Percentiles rank a stretch among this genome's conserved stretches.
These are phyloP conservation scores for Globisporangium cylindrosporum DNA, from an alignment of 352 stramenopile genomes.

Conservation along the genomic window DNA sequence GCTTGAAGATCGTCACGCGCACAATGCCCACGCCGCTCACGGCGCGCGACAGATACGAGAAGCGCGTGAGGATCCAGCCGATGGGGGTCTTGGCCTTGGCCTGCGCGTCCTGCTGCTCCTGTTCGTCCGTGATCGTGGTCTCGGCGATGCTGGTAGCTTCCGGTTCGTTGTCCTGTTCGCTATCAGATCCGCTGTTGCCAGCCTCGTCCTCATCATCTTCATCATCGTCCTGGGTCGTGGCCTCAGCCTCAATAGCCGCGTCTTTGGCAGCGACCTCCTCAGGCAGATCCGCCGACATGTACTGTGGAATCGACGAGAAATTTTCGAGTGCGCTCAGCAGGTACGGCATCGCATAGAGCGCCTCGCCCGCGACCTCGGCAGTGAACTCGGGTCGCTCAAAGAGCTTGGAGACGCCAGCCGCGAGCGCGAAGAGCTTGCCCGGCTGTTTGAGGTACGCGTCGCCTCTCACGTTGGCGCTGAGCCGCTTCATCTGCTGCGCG, in stretches of 20 bases:
- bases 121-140: constrained; percentile 27
- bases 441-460: constrained; percentile 50
- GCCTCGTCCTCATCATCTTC: constrained; percentile 14
- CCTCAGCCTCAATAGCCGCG: constrained; percentile 12
- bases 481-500: constrained; percentile 31
- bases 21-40: constrained; percentile 49
- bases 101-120: constrained; percentile 43
- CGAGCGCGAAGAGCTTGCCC: constrained; percentile 57
- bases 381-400: constrained; percentile 58
- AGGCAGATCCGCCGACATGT: constrained; percentile 26
- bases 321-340: constrained; percentile 53
- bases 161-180: constrained; percentile 9
- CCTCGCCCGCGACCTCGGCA: constrained; percentile 49
- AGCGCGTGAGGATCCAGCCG: constrained; percentile 78
- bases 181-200: constrained; percentile 9
- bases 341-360: constrained; percentile 59
- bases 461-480: constrained; percentile 27
- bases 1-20: constrained; percentile 78
- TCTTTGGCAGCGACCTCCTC: constrained; percentile 19
- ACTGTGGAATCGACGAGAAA: constrained; percentile 57
- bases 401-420: constrained; percentile 61
- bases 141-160: constrained; percentile 24
- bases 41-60: constrained; percentile 76
- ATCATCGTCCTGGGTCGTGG: constrained; percentile 9
- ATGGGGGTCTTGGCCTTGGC: constrained; percentile 60